Evolutionary conservation across 2,329 filamentous ascomycete genomes (phyloP).

Genomic region (Myriosclerotinia duriaeana): DNA sequence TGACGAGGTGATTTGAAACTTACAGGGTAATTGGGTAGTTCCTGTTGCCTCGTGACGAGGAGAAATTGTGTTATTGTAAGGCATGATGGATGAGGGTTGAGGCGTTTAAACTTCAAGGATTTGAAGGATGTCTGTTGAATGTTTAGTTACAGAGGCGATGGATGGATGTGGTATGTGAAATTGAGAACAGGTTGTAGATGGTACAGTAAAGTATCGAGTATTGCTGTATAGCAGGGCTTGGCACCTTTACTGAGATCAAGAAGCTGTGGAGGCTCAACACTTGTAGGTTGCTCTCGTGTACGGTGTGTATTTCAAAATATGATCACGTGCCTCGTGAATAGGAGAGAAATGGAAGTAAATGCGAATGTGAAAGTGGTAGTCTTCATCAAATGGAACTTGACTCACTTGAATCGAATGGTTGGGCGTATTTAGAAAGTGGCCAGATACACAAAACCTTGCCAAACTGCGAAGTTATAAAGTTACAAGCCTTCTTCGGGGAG

Average conservation of each 20-base stretch:
- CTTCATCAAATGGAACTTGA: neutral
- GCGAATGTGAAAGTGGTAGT: neutral
- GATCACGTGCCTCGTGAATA: neutral
- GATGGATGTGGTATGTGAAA: neutral
- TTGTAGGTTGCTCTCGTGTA: neutral
- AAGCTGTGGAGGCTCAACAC: neutral
- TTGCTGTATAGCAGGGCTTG: neutral
- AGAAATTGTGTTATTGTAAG: conserved; percentile 80
- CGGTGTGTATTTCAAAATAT: neutral
- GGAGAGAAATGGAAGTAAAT: neutral
- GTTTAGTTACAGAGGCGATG: neutral
- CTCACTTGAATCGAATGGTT: neutral
- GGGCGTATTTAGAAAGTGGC: neutral
- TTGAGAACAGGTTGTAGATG: neutral
- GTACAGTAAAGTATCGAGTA: too few relatives aligned
- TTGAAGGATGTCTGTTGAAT: neutral
- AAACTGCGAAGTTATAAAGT: neutral
- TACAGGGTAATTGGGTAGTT: conserved; percentile 80
- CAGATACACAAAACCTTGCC: neutral
- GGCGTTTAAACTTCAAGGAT: neutral
- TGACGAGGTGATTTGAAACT: conserved; percentile 42
- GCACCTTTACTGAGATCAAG: neutral
- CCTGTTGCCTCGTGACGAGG: conserved; percentile 81
- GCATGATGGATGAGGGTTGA: conserved; percentile 57
- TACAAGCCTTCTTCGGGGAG: neutral